Evolutionary conservation across 2,329 filamentous ascomycete genomes (phyloP).

Genomic region (Penicillium sp.): DNA sequence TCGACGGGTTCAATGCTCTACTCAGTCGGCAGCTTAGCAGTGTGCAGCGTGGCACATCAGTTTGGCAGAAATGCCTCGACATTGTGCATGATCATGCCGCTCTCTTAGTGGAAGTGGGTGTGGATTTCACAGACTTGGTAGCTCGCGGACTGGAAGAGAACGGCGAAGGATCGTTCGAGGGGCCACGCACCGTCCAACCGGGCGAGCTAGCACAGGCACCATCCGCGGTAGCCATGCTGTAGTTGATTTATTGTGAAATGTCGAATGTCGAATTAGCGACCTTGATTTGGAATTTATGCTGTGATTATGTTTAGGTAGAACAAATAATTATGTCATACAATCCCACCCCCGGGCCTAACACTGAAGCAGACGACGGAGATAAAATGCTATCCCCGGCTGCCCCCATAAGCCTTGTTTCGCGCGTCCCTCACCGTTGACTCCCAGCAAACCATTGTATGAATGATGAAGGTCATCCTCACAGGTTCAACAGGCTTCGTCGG

Average conservation of each 20-base stretch:
- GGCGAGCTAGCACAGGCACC: constrained; percentile 12
- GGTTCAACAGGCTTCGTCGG: constrained; percentile 23
- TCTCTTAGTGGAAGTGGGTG: constrained; percentile 77
- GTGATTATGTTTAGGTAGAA: not conserved
- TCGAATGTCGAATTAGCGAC: not conserved
- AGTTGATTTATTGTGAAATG: not conserved
- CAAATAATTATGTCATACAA: not conserved
- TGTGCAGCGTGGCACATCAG: constrained; percentile 70
- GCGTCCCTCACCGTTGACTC: not conserved
- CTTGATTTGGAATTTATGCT: not conserved
- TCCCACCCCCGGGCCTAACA: not conserved
- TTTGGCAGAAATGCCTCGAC: constrained; percentile 81
- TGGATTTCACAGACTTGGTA: constrained; percentile 85
- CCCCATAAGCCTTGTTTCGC: not conserved
- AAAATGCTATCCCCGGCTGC: not conserved
- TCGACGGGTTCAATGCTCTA: constrained; percentile 85
- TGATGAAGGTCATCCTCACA: constrained; percentile 23
- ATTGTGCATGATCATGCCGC: constrained; percentile 76
- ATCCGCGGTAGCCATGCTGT: not conserved
- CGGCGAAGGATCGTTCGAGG: constrained; percentile 21
- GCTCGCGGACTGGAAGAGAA: constrained; percentile 53
- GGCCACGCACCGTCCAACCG: constrained; percentile 18
- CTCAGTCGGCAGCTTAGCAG: constrained; percentile 83
- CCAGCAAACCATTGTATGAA: not conserved
- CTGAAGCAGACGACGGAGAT: not conserved